phyloP scores from a whole-genome alignment of 2,329 filamentous ascomycete genomes.

The Aureobasidium sp. region DNA sequence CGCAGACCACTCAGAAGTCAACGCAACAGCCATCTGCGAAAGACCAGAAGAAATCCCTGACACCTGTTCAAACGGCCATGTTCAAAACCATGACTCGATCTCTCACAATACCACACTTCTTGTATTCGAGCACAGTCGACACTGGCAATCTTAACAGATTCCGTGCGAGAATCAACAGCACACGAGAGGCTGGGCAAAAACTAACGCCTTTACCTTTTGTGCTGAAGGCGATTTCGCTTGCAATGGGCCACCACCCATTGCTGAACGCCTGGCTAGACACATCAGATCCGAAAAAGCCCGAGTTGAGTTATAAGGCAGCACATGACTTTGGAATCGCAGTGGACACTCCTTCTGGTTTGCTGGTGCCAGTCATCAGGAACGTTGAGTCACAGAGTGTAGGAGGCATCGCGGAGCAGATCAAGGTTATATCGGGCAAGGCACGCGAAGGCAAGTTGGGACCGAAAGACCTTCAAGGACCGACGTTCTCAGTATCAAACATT shows the following conservation, averaged over 20 bases:
- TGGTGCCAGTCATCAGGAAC: slow-evolving; percentile 87
- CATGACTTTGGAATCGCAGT: slow-evolving; percentile 97
- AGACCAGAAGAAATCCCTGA: slow-evolving; percentile 64
- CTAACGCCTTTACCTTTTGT: slow-evolving; percentile 91
- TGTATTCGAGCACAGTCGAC: slow-evolving; percentile 87
- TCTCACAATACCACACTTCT: slow-evolving; percentile 85
- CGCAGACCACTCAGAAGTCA: slow-evolving; percentile 22
- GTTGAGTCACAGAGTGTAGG: slow-evolving; percentile 70
- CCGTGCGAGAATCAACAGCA: slow-evolving; percentile 67
- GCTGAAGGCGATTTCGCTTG: slow-evolving; percentile 87
- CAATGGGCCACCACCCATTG: slow-evolving; percentile 72
- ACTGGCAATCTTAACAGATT: slow-evolving; percentile 67
- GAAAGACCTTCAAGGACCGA: slow-evolving; percentile 74
- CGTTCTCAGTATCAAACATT: slow-evolving; percentile 94
- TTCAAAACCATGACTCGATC: slow-evolving; percentile 97
- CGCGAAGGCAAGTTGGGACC: slow-evolving; percentile 66
- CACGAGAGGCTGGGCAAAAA: slow-evolving; percentile 44
- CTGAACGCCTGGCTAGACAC: slow-evolving; percentile 81
- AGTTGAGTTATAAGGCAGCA: slow-evolving; percentile 67
- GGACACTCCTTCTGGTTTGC: slow-evolving; percentile 79
- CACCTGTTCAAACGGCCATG: slow-evolving; percentile 82
- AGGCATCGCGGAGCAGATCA: slow-evolving; percentile 69
- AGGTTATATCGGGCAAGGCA: slow-evolving; percentile 65
- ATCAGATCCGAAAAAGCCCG: slow-evolving; percentile 57
- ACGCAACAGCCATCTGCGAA: slow-evolving; percentile 32